phyloP scores from a whole-genome alignment of 768 basidiomycete genomes.

The Russula earlei region DNA sequence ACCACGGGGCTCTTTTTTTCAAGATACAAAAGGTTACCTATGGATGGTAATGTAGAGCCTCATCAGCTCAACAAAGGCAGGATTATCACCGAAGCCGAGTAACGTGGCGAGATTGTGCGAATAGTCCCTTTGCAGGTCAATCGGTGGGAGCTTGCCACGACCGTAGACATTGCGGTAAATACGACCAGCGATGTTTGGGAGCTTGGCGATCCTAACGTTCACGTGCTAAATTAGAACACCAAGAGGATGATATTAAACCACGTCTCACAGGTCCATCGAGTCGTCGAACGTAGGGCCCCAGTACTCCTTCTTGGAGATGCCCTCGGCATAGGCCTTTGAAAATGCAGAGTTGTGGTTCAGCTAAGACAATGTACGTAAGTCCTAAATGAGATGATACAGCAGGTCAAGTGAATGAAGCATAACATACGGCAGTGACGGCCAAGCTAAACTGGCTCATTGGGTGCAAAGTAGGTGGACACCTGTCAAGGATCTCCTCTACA shows the following conservation, averaged over 20 bases:
- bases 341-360: slow-evolving; percentile 95
- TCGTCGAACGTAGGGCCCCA: slow-evolving; percentile 93
- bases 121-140: slow-evolving; percentile 80
- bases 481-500: slow-evolving; percentile 93
- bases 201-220: slow-evolving; percentile 73
- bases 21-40: slow-evolving; percentile 37
- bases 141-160: slow-evolving; percentile 75
- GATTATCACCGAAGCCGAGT: slow-evolving; percentile 85
- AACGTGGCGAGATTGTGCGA: slow-evolving; percentile 83
- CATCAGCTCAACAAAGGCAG: slow-evolving; percentile 86
- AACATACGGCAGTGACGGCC: slow-evolving; percentile 81
- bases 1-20: background rate
- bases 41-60: slow-evolving; percentile 96
- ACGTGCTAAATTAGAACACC: background rate
- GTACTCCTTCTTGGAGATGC: slow-evolving; percentile 91
- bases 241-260: background rate
- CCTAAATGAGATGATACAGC: background rate
- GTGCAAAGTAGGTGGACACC: slow-evolving; percentile 88
- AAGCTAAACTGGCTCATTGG: slow-evolving; percentile 98
- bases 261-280: slow-evolving; percentile 67
- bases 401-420: background rate
- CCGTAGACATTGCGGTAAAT: slow-evolving; percentile 86
- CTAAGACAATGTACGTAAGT: slow-evolving; percentile 29
- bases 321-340: slow-evolving; percentile 88
- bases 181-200: slow-evolving; percentile 92